Base-by-base conservation (phyloP, 768 basidiomycete species). In the Tephrocybe rancida region DNA sequence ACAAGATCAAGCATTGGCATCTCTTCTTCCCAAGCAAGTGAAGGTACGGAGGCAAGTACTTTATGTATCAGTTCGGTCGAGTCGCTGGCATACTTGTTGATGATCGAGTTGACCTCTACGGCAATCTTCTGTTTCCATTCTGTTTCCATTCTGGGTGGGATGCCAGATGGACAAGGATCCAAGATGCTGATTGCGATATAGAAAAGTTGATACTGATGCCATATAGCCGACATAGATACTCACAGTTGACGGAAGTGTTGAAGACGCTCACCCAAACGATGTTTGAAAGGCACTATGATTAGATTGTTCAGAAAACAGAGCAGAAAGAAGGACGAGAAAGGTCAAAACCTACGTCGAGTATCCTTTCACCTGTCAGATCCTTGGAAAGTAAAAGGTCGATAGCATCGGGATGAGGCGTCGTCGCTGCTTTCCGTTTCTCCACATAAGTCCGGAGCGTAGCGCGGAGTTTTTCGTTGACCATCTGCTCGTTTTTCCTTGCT, bases 21-120 rank as follows among this genome's bases (percentile, higher is more conserved):
- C 44, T 72, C 66, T 10, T 70, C 70, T 52, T 77, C 75, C 75
- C 74, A 76, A 6, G 64, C 72, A 5, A 53, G 43, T 24, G 70
- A 56, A 0, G 74, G 73, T 41, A 77, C 64, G 3, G 62, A 13
- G 0, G 70, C 54, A 16, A 77, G 69, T 5, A 66, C 70, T 38
- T 61, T 64, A 53, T 72, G 66, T 7, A 73, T 58, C 8, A 70
- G 61, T 11, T 74, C 71, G 7, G 54, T 25, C 6, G 65, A 59
- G n/a, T 58, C 66, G 50, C 60, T 52, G 38, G 67, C 61, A 39
- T 73, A 59, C 16, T 63, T 66, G 1, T 51, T 21, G n/a, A 74
- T 32, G 16, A 74, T 61, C 2, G 58, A 13, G 9, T 66, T 57
- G 30, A 71, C 52, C 50, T 77, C 74, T 0, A 52, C 50, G 10